Percentiles rank a stretch among this genome's conserved stretches.
These are phyloP conservation scores for Prosopis cineraria DNA, from an alignment of 306 rosid species.

Conservation along the genomic window DNA sequence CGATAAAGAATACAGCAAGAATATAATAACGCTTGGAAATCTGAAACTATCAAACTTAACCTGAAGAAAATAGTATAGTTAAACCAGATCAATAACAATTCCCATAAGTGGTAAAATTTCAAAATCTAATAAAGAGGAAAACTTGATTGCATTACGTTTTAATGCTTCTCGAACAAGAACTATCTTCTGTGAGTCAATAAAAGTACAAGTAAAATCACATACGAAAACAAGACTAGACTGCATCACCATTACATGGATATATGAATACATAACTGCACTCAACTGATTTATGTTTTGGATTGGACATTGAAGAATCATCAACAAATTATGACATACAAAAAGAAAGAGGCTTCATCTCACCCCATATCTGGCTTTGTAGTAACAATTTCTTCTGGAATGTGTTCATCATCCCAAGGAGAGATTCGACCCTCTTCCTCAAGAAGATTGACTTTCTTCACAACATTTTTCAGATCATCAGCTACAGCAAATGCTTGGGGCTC, in stretches of 20 bases:
- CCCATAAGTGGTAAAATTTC: constrained; percentile 14
- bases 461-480: constrained; percentile 74
- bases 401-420: constrained; percentile 82
- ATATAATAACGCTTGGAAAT: not conserved
- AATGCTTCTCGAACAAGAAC: constrained; percentile 20
- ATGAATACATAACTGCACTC: constrained; percentile 12
- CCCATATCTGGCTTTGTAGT: constrained; percentile 75
- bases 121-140: constrained; percentile 5
- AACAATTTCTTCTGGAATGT: constrained; percentile 94
- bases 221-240: constrained; percentile 1
- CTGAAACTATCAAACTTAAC: not conserved
- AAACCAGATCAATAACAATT: constrained; percentile 25
- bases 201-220: constrained; percentile 8
- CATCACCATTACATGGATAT: constrained; percentile 23
- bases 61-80: constrained; percentile 19
- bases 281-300: not conserved
- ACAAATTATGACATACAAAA: constrained; percentile 17
- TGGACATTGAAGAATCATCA: constrained; percentile 13
- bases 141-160: constrained; percentile 18
- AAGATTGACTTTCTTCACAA: constrained; percentile 59
- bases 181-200: constrained; percentile 20
- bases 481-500: constrained; percentile 82
- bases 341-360: constrained; percentile 52
- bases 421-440: constrained; percentile 73
- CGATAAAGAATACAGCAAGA: not conserved